phyloP scores from a whole-genome alignment of 768 basidiomycete genomes.

The Ramaria sp. region DNA sequence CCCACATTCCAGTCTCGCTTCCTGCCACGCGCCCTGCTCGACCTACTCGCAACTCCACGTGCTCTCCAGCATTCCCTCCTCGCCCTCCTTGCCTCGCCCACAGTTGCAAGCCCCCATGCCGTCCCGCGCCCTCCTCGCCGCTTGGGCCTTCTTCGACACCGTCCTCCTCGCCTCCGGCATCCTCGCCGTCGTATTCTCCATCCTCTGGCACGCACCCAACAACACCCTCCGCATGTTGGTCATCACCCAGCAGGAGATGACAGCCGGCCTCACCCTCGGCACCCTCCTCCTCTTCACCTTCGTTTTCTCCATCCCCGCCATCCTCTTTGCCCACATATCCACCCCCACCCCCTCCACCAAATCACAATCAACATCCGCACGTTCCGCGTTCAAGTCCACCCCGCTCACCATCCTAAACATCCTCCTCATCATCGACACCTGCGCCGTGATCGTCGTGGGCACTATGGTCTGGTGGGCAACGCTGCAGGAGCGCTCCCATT shows the following conservation, averaged over 20 bases:
- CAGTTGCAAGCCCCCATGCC: conserved; percentile 40
- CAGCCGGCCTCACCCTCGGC: conserved; percentile 68
- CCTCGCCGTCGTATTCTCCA: conserved; percentile 52
- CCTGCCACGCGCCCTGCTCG: too few species aligned
- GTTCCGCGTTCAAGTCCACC: conserved; percentile 42
- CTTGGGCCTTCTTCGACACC: conserved; percentile 65
- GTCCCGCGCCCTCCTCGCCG: conserved; percentile 56
- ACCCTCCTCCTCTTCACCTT: conserved; percentile 57
- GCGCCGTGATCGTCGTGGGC: conserved; percentile 54
- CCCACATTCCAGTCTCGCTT: too few species aligned
- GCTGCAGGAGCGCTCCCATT: conserved; percentile 59
- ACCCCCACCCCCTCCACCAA: too few species aligned
- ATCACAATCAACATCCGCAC: too few species aligned
- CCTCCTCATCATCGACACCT: conserved; percentile 50
- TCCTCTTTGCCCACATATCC: conserved; percentile 17
- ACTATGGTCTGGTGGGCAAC: conserved; percentile 78
- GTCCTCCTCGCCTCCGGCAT: conserved; percentile 61
- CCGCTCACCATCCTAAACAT: conserved; percentile 75
- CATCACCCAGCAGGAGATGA: conserved; percentile 45
- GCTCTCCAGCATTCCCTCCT: conserved; percentile 13
- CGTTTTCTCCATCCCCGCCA: conserved; percentile 56
- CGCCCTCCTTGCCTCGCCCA: conserved; percentile 7
- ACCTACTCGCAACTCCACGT: conserved; percentile 8
- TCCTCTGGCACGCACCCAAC: conserved; percentile 52
- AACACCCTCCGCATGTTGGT: conserved; percentile 69